Conservation (phyloP, 768 basidiomycete genomes). For the Hemileccinum impolitum region DNA sequence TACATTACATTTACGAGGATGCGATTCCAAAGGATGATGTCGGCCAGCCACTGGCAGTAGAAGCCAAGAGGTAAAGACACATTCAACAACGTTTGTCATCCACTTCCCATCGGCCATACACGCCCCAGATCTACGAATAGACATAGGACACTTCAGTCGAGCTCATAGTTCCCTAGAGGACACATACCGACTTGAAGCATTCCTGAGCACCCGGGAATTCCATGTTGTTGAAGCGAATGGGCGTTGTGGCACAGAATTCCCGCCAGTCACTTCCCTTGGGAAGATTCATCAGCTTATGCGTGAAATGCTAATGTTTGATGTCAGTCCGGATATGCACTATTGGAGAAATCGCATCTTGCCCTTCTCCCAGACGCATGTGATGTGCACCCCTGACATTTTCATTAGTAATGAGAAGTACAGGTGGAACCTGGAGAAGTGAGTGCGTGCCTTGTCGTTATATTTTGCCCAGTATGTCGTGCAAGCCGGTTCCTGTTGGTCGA, state of each 20-base stretch:
- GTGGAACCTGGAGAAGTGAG: neutral
- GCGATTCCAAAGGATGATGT: too few species aligned
- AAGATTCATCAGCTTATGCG: constrained; percentile 26
- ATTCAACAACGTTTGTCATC: constrained; percentile 18
- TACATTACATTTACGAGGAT: too few species aligned
- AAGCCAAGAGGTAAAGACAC: neutral
- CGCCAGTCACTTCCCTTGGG: constrained; percentile 25
- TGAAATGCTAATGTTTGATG: constrained; percentile 18
- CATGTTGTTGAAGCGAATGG: constrained; percentile 17
- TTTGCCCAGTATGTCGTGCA: constrained; percentile 26
- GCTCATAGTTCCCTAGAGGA: neutral
- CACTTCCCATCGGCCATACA: constrained; percentile 27
- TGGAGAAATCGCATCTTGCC: constrained; percentile 4
- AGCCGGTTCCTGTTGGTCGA: constrained; percentile 23
- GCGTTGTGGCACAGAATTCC: constrained; percentile 35
- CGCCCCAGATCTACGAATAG: constrained; percentile 13
- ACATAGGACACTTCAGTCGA: neutral
- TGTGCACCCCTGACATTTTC: constrained; percentile 20
- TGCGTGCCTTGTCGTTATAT: constrained; percentile 25
- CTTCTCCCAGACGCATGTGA: constrained; percentile 8
- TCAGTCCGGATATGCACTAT: neutral
- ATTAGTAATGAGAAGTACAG: constrained; percentile 2
- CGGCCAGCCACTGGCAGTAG: too few species aligned
- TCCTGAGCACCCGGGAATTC: constrained; percentile 21
- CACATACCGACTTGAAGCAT: constrained; percentile 15